Conservation (phyloP, 164 flowering plant species). For the Dillenia turbinata region DNA sequence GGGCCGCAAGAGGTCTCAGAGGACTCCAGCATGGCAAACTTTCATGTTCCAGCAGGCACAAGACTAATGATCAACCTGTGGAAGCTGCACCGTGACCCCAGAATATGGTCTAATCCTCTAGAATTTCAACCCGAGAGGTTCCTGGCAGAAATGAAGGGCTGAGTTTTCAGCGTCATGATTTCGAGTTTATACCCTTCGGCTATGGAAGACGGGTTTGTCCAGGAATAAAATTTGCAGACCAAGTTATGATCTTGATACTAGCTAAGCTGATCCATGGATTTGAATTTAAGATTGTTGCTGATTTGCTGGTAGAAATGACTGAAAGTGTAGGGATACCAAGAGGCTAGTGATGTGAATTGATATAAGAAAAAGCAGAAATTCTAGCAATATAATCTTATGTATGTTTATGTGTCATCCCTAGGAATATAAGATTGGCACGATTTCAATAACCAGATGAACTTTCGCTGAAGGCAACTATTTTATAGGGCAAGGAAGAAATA, state of each 20-base stretch:
- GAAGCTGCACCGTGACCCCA: constrained; percentile 3
- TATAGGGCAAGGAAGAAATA: no score
- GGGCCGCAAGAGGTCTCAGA: constrained; percentile 10
- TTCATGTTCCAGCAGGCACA: constrained; percentile 6
- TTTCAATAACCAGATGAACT: no score
- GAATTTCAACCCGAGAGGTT: constrained; percentile 7
- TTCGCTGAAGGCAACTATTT: no score
- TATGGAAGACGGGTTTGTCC: constrained; percentile 14
- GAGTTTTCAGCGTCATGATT: constrained; percentile 8
- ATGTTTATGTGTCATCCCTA: no score
- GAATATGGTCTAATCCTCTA: no score
- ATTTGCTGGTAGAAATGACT: no score
- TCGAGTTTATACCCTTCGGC: constrained; percentile 9
- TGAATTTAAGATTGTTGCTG: background rate
- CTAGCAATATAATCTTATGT: no score
- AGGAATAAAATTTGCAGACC: constrained; percentile 1
- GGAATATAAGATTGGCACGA: no score
- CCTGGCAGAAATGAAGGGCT: background rate
- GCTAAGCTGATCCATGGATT: constrained; percentile 13
- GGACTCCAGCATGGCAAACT: constrained; percentile 7
- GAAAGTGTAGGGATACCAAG: background rate
- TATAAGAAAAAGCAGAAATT: no score
- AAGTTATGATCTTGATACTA: constrained; percentile 7
- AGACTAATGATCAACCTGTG: constrained; percentile 6
- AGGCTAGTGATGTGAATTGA: no score